A percentile compares a stretch with the other conserved stretches of the same genome.
Evolutionary conservation across 2,329 filamentous ascomycete species (phyloP).

Genomic region (Fusarium anthophilum): DNA sequence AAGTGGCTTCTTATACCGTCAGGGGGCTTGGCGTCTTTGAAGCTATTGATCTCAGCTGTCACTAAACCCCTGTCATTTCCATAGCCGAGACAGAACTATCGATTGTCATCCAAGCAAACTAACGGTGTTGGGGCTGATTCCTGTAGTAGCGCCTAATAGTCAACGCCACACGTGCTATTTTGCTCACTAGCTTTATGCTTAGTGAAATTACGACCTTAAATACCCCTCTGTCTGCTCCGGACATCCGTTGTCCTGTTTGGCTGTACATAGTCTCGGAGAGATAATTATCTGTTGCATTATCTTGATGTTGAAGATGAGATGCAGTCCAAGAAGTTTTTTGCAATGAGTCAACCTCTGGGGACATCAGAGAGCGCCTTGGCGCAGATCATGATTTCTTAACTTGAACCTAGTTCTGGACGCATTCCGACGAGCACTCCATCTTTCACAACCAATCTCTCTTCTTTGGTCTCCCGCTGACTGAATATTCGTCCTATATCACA

Average conservation of each 20-base stretch:
- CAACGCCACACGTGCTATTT: background rate
- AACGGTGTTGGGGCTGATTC: background rate
- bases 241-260: rapidly evolving
- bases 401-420: background rate
- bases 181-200: background rate
- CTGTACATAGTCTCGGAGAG: rapidly evolving
- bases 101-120: background rate
- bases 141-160: background rate
- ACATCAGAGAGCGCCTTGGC: background rate
- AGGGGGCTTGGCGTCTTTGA: background rate
- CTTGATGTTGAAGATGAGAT: background rate
- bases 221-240: background rate
- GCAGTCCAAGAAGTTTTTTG: rapidly evolving
- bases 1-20: background rate
- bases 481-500: background rate
- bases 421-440: background rate
- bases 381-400: rapidly evolving
- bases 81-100: background rate
- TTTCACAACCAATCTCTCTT: background rate
- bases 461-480: rapidly evolving
- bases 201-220: background rate
- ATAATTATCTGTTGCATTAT: background rate
- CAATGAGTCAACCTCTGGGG: rapidly evolving
- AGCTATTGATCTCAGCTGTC: background rate
- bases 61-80: background rate